Percentiles rank a stretch among this genome's conserved stretches.
Conservation (phyloP, 208 protist species). For the Wallacemonas collosoma region DNA sequence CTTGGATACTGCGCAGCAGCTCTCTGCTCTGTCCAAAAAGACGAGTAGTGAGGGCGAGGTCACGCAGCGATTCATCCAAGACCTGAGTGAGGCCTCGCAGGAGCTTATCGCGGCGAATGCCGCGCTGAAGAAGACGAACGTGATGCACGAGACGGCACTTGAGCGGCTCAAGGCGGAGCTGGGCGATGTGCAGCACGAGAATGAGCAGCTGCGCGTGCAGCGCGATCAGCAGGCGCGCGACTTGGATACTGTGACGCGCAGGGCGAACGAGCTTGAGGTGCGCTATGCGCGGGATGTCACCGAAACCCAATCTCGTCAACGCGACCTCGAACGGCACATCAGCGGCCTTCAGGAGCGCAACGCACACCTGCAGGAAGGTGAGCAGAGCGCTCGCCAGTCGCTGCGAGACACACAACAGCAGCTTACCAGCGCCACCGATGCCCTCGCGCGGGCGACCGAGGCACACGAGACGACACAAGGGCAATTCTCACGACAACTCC, state of each 20-base stretch:
- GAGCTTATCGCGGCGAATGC: constrained; percentile 43
- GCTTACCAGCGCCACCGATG: constrained; percentile 18
- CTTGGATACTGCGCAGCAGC: constrained; percentile 61
- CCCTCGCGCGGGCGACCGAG: constrained; percentile 24
- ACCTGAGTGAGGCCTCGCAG: constrained; percentile 41
- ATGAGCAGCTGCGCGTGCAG: constrained; percentile 24
- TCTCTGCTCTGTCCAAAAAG: constrained; percentile 47
- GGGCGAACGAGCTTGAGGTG: constrained; percentile 46
- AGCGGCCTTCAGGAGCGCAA: constrained; percentile 40
- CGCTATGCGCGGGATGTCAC: constrained; percentile 30
- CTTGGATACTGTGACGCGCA: constrained; percentile 20
- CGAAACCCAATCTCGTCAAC: constrained; percentile 32
- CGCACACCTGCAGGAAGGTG: constrained; percentile 33
- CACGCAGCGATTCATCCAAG: constrained; percentile 45
- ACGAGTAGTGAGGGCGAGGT: constrained; percentile 44
- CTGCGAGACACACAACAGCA: constrained; percentile 18
- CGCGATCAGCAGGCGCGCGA: constrained; percentile 34
- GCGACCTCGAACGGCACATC: constrained; percentile 36
- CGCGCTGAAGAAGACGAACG: constrained; percentile 40
- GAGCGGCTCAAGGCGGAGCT: constrained; percentile 45
- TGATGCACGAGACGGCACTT: constrained; percentile 32
- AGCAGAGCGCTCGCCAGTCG: constrained; percentile 29
- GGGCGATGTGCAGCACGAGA: constrained; percentile 36
- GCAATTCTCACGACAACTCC: constrained; percentile 27
- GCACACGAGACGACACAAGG: constrained; percentile 11